phyloP scores from a whole-genome alignment of 2,329 filamentous ascomycete genomes.

The Mycosphaerella arachidis region DNA sequence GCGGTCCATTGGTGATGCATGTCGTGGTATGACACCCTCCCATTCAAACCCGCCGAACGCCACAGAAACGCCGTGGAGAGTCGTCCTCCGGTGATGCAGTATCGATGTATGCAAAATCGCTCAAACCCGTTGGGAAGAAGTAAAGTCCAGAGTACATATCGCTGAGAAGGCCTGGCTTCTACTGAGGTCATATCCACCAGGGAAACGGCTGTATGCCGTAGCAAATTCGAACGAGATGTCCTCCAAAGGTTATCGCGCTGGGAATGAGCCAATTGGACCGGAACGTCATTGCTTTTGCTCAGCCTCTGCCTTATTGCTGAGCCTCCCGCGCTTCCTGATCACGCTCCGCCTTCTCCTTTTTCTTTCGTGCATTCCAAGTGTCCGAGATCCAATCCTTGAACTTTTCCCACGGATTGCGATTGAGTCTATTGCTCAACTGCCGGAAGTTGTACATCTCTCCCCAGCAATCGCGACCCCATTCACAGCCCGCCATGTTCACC shows the following conservation, averaged over 20 bases:
- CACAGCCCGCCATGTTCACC: slow-evolving; percentile 97
- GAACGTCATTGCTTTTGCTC: slow-evolving; percentile 2
- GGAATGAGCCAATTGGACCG: background rate
- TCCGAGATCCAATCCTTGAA: slow-evolving; percentile 47
- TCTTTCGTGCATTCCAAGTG: slow-evolving; percentile 27
- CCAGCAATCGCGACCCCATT: slow-evolving; percentile 97
- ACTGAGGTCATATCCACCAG: background rate
- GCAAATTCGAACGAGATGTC: background rate
- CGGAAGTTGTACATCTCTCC: slow-evolving; percentile 95
- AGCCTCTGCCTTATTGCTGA: slow-evolving; percentile 9
- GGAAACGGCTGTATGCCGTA: background rate
- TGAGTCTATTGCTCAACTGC: slow-evolving; percentile 83
- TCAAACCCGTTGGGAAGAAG: background rate
- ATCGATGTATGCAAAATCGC: background rate
- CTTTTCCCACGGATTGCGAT: slow-evolving; percentile 75
- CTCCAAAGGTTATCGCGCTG: background rate
- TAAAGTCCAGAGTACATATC: background rate
- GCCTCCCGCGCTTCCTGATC: slow-evolving; percentile 13
- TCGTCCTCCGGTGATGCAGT: background rate
- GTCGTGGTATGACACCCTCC: background rate
- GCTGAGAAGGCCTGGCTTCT: background rate
- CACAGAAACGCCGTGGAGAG: background rate
- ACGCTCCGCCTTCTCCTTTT: slow-evolving; percentile 20
- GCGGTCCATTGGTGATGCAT: background rate
- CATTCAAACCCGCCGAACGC: background rate